Evolutionary conservation across 805 yeast genomes (phyloP).

Genomic region (Saccharomycopsis malanga): DNA sequence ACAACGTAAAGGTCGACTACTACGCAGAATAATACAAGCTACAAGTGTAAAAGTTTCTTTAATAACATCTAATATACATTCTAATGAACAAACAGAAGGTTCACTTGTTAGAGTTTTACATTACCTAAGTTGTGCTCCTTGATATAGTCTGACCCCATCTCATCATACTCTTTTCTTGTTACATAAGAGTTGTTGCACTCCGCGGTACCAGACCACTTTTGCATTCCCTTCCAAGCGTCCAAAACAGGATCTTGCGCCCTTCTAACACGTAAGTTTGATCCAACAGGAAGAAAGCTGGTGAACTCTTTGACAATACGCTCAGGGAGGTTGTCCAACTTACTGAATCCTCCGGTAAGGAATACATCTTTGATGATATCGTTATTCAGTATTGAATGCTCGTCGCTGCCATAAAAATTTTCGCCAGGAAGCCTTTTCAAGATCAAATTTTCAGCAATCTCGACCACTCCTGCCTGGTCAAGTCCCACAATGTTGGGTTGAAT

Average conservation of each 20-base stretch:
- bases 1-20: too few relatives aligned
- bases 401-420: conserved; percentile 45
- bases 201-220: conserved; percentile 55
- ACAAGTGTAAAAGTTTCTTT: too few relatives aligned
- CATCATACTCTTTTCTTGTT: conserved; percentile 71
- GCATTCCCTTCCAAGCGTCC: conserved; percentile 96
- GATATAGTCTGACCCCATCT: conserved; percentile 82
- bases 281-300: conserved; percentile 61
- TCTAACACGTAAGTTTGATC: conserved; percentile 52
- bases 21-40: too few relatives aligned
- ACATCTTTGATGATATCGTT: conserved; percentile 43
- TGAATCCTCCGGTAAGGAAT: conserved; percentile 82
- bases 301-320: conserved; percentile 67
- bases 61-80: too few relatives aligned
- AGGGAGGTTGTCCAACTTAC: conserved; percentile 56
- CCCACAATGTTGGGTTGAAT: conserved; percentile 95
- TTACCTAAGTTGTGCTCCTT: conserved; percentile 83
- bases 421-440: conserved; percentile 53
- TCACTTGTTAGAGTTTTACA: conserved; percentile 17
- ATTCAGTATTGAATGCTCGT: conserved; percentile 10
- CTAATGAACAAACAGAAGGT: too few relatives aligned
- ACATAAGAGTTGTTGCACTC: conserved; percentile 44
- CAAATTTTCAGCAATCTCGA: conserved; percentile 66
- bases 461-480: conserved; percentile 90
- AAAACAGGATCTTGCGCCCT: conserved; percentile 58